Percentiles rank a stretch among this genome's conserved stretches.
Conservation (phyloP, 805 yeast genomes). For the Candida tallmaniae region DNA sequence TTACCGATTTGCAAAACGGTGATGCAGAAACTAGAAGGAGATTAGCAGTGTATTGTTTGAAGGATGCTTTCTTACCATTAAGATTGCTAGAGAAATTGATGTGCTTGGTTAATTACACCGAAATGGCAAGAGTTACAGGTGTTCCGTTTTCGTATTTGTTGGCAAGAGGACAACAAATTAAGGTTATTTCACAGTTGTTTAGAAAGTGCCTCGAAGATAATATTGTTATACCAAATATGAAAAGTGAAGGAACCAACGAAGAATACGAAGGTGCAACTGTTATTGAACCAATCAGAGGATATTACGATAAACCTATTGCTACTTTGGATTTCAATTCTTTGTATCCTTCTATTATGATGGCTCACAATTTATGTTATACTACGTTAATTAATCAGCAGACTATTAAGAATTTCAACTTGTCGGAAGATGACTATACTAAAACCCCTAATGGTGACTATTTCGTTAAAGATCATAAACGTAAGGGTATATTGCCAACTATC, state of each 20-base stretch:
- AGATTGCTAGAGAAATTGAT: conserved; percentile 85
- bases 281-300: conserved; percentile 93
- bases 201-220: conserved; percentile 86
- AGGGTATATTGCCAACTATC: conserved; percentile 91
- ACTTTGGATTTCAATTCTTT: conserved; percentile 95
- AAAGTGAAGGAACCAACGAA: conserved; percentile 74
- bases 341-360: conserved; percentile 99
- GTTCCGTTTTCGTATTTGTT: conserved; percentile 90
- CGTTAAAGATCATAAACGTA: conserved; percentile 61
- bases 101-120: conserved; percentile 96
- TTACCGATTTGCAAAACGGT: conserved; percentile 92
- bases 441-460: conserved; percentile 94
- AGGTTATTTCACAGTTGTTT: conserved; percentile 91
- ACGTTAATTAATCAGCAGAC: conserved; percentile 71
- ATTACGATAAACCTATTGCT: conserved; percentile 95
- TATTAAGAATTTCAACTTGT: conserved; percentile 57
- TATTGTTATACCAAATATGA: conserved; percentile 87
- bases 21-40: conserved; percentile 89
- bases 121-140: conserved; percentile 99
- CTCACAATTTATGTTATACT: conserved; percentile 94
- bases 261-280: conserved; percentile 99
- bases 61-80: conserved; percentile 91
- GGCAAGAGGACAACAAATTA: conserved; percentile 95
- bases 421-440: conserved; percentile 70
- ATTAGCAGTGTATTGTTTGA: conserved; percentile 93